Conservation (phyloP, 2,329 filamentous ascomycete genomes). For the Sporothrix phasma region DNA sequence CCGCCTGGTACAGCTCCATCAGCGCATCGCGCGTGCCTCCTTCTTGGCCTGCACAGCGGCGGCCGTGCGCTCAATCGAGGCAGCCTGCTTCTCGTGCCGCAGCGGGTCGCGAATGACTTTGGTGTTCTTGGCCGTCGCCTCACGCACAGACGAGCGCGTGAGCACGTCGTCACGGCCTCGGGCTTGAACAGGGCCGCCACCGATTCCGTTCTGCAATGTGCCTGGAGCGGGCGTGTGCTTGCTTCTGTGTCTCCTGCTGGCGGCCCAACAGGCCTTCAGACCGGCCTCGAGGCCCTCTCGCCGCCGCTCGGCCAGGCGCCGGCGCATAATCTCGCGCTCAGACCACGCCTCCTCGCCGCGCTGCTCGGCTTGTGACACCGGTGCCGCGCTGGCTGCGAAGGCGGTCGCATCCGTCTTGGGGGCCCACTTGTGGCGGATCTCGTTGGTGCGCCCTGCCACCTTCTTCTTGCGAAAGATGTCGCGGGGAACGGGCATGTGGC, state of each 20-base stretch:
- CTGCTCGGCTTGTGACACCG: constrained; percentile 37
- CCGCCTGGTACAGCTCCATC: constrained; percentile 83
- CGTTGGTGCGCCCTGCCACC: constrained; percentile 16
- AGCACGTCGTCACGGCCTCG: constrained; percentile 67
- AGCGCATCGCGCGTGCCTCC: constrained; percentile 56
- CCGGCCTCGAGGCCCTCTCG: constrained; percentile 64
- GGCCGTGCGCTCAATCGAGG: constrained; percentile 31
- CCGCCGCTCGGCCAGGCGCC: constrained; percentile 59
- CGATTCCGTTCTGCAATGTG: constrained; percentile 39
- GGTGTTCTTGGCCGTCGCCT: constrained; percentile 39
- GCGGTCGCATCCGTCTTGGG: constrained; percentile 49
- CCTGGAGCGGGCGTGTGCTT: constrained; percentile 21
- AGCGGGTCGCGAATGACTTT: constrained; percentile 50
- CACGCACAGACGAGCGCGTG: constrained; percentile 57
- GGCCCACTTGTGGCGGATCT: not conserved
- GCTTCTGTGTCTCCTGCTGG: constrained; percentile 38
- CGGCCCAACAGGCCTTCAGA: constrained; percentile 59
- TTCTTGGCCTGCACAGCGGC: constrained; percentile 41
- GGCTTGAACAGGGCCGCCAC: constrained; percentile 47
- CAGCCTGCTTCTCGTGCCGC: constrained; percentile 45
- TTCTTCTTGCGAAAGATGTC: constrained; percentile 53
- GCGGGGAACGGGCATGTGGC: constrained; percentile 73
- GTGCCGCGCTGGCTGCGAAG: constrained; percentile 53
- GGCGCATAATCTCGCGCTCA: constrained; percentile 51
- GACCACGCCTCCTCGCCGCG: constrained; percentile 29